Evolutionary conservation across 148 eudicot species (phyloP).

Genomic region (Chenopodium album): DNA sequence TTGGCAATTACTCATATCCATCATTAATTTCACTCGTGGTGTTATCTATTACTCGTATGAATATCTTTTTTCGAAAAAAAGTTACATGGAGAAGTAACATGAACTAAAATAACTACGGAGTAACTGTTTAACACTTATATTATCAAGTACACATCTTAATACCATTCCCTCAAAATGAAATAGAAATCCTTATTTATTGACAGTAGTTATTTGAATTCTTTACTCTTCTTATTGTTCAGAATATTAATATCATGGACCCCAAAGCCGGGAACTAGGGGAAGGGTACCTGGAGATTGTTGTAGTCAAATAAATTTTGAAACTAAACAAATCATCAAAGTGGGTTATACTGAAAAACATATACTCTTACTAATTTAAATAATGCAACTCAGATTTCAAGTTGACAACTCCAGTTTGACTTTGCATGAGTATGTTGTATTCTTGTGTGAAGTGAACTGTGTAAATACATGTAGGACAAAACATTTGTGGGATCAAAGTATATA

Average conservation of each 20-base stretch:
- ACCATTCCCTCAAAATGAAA: no score
- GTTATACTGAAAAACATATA: not conserved
- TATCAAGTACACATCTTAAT: no score
- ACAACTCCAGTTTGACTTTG: not conserved
- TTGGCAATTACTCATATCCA: not conserved
- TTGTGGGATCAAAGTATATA: not conserved
- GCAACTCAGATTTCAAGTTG: no score
- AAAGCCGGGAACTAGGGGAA: not conserved
- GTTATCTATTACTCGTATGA: no score
- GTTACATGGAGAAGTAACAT: no score
- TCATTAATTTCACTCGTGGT: no score
- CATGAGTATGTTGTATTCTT: not conserved
- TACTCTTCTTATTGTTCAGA: not conserved
- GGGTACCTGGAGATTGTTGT: not conserved
- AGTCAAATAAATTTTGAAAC: not conserved
- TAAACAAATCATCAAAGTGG: not conserved
- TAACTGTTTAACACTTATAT: no score
- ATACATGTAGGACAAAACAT: not conserved
- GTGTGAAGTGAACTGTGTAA: not conserved
- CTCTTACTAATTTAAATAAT: no score
- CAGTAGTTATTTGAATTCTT: not conserved
- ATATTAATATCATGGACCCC: not conserved
- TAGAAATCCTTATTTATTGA: no score
- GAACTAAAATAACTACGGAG: no score
- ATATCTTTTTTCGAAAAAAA: no score